A percentile compares a stretch with the other conserved stretches of the same genome.
phyloP scores from a whole-genome alignment of 257 asterid genomes.

The Solanum neorickii region DNA sequence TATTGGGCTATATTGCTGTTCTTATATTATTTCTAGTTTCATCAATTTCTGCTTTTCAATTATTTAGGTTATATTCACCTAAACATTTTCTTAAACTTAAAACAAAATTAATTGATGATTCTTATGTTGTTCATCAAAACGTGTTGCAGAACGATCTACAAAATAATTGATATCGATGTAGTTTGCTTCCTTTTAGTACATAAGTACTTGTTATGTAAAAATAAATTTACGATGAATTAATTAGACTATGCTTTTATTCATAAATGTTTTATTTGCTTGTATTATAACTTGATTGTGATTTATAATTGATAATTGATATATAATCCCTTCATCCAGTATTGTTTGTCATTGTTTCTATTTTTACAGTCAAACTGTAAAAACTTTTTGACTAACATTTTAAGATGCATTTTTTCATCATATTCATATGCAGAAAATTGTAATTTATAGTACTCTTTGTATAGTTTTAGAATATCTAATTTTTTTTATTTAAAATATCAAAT shows the following conservation, averaged over 20 bases:
- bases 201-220: not conserved
- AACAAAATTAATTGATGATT: not conserved
- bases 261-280: not conserved
- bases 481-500: no score
- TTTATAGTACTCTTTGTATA: no score
- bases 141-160: not conserved
- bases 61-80: conserved; percentile 58
- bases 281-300: not conserved
- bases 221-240: not conserved
- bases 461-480: no score
- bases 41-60: conserved; percentile 36
- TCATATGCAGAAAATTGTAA: no score
- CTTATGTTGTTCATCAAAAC: not conserved
- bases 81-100: conserved; percentile 36
- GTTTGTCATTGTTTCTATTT: no score
- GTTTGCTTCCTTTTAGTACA: not conserved
- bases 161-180: not conserved
- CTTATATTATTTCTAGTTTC: conserved; percentile 28
- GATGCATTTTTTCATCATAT: no score
- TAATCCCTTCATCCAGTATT: no score
- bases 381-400: no score
- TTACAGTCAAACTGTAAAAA: no score
- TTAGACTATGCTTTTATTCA: not conserved
- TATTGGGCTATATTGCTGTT: conserved; percentile 33
- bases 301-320: not conserved